Base-by-base conservation (phyloP, 1,139 yeast genomes). In the Spathaspora sp. region DNA sequence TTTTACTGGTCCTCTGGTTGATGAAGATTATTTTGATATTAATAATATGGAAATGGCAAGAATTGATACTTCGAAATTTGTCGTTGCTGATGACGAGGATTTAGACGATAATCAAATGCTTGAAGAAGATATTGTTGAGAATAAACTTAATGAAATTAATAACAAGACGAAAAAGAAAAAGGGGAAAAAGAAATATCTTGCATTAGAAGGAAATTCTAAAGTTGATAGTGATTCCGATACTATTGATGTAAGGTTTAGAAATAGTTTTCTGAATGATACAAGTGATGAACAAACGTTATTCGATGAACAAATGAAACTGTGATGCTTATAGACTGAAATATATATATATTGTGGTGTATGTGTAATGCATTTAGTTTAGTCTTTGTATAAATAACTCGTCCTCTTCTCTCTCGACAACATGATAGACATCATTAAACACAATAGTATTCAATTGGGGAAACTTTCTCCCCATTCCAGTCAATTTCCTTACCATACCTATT, bases 1-100 rank as follows among this genome's bases (percentile, higher is more conserved):
- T 49, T 86, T 86, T 64, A 78, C 74, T 38, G 88, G 90, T 0
- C 93, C 93, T 0, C 67, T 78, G 43, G 73, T 82, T 7, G 87
- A 81, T 53, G 69, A 74, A 11, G 82, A 78, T 24, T 65, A 74
- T 52, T 68, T 73, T 49, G 78, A 72, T 49, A 59, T 73, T 20
- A 65, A 70, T 47, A 68, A 65, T 47, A 47, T 67, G 25, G 61
- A 63, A 43, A 50, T 59, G 24, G 52, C 48, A 13, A 38, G 48
- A 17, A 39, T 34, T 20, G 47, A 44, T 36, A 23, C 46, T 40
- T 37, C 42, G 6, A 55, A 55, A 9, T 49, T 50, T 38, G 58
- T 55, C 23, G 55, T 55, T 31, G 48, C 31, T 18, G 57, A 47
- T 25, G 59, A 55, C 8, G 55, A 54, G 10, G 51, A 47, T 10